Evolutionary conservation across 306 rosid species (phyloP), one percentile per base, ranked within the genome.

Genomic region (Sphenostylis stenocarpa): DNA sequence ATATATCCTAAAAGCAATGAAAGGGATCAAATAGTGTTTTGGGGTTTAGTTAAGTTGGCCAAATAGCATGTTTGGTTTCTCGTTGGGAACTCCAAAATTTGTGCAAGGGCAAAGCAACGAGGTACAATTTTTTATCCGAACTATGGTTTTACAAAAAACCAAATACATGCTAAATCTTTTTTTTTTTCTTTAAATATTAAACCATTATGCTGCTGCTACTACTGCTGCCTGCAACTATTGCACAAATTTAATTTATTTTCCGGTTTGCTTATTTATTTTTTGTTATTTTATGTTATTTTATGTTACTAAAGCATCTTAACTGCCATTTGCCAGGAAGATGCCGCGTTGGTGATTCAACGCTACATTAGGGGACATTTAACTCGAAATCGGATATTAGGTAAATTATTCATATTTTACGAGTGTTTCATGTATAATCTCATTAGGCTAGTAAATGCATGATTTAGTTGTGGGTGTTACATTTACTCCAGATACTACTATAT

Each of bases 361-460:
- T 31, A 60, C 9, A 7, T 60, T 60, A 60, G 23, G 67, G 67
- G 26, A 6, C 45, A 34, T 34, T 34, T 62, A 33, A 62, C 45
- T 34, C 45, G 89, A 81, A 87, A 72, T 58, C 77, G 57, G 86
- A 85, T 90, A 41, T 66, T 88, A 84, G 98, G 97, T 94, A 87
- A 29, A 38, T 26, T 49, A 29, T 71, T 45, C 6, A 17, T 58
- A 33, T 43, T 36, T 75, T 55, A 31, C 5, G 10, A 24, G 19
- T 39, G 43, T 55, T 78, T 60, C 17, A 23, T 41, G 38, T 51
- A 65, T 56, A 55, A 36, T 55, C 53, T 36, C 49, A 7, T 12
- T 75, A 47, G 34, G 65, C 12, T 45, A 33, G 29, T 70, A 53
- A 45, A 36, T 45, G 41, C 65, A 23, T 72, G 76, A 58, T 71